Conservation (phyloP, 2,329 filamentous ascomycete genomes). For the Trichoderma guizhouense region DNA sequence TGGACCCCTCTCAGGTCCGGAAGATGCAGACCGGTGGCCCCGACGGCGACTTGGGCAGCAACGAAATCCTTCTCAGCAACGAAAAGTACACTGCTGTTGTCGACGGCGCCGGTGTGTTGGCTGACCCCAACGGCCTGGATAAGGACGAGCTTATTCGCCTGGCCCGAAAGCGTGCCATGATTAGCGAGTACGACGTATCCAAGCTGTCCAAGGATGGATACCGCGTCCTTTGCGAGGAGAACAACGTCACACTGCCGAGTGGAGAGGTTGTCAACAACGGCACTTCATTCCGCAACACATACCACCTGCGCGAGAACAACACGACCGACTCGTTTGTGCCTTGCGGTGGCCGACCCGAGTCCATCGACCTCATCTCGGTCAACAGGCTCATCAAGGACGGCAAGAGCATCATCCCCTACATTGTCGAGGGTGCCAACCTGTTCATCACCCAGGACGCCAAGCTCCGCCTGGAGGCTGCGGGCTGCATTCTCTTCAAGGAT, state of each 20-base stretch:
- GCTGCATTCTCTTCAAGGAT: conserved; percentile 94
- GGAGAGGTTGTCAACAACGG: conserved; percentile 89
- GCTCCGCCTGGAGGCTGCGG: conserved; percentile 89
- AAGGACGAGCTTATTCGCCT: conserved; percentile 78
- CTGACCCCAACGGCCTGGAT: conserved; percentile 87
- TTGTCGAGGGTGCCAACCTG: conserved; percentile 95
- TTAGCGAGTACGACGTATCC: conserved; percentile 75
- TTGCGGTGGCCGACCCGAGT: conserved; percentile 93
- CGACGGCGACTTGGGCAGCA: conserved; percentile 93
- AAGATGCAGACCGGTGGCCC: conserved; percentile 98
- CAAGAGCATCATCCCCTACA: conserved; percentile 84
- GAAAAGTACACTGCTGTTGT: conserved; percentile 95
- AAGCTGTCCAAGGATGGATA: conserved; percentile 89
- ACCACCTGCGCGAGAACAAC: conserved; percentile 78
- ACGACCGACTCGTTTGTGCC: conserved; percentile 88
- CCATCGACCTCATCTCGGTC: conserved; percentile 86
- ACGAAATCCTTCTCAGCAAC: conserved; percentile 93
- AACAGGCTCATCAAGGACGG: conserved; percentile 85
- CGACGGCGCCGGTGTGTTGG: conserved; percentile 92
- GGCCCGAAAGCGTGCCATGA: conserved; percentile 85
- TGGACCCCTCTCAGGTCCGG: conserved; percentile 78
- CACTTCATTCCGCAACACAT: conserved; percentile 94
- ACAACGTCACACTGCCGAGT: conserved; percentile 78
- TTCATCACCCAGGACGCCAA: conserved; percentile 99
- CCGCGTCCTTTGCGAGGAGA: conserved; percentile 87